phyloP scores from a whole-genome alignment of 176 grass and related monocot genomes.

The Oryza longistaminata region DNA sequence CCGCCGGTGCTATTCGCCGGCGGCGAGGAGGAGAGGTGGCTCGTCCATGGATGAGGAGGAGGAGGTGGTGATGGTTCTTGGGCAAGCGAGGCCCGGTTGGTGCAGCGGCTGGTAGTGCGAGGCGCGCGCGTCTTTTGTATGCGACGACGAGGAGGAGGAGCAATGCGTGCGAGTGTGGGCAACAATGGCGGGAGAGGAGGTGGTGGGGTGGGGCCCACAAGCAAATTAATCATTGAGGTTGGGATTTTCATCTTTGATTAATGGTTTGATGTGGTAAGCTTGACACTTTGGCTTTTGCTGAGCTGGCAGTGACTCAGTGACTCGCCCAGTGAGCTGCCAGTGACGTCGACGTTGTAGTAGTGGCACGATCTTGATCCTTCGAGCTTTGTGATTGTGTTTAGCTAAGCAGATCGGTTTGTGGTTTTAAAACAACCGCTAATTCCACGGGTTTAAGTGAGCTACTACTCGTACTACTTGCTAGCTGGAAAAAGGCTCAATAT shows the following conservation, averaged over 20 bases:
- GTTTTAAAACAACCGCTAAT: neutral
- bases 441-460: neutral
- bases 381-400: neutral
- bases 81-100: conserved; percentile 23
- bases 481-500: neutral
- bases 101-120: conserved; percentile 34
- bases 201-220: conserved; percentile 35
- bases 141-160: neutral
- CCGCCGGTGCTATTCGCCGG: conserved; percentile 32
- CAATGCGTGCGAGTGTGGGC: conserved; percentile 25
- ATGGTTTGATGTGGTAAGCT: neutral
- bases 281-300: conserved; percentile 11
- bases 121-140: conserved; percentile 42
- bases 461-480: neutral
- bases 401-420: neutral
- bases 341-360: neutral
- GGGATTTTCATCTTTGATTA: conserved; percentile 1
- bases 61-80: neutral
- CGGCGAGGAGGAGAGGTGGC: conserved; percentile 26
- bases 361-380: neutral
- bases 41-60: conserved; percentile 50
- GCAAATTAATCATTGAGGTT: conserved; percentile 74
- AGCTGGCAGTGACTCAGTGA: conserved; percentile 12
- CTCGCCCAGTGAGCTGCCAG: neutral
- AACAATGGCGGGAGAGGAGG: conserved; percentile 49